Evolutionary conservation across 371 early-diverging fungal species (phyloP), one percentile per base, ranked within the genome.

Genomic region (Lichtheimia ramosa): DNA sequence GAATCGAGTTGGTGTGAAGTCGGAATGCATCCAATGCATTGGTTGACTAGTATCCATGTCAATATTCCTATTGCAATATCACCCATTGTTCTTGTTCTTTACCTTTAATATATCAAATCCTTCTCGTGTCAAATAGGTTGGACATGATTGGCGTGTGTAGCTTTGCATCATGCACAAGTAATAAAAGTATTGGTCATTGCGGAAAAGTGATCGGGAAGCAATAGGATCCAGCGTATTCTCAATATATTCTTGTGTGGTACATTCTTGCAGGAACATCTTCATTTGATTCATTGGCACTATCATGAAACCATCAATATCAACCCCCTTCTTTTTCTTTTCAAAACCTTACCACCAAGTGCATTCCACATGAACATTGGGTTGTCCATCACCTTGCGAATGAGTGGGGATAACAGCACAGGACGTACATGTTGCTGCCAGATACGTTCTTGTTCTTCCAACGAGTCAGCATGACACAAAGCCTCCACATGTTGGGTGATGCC

Each of bases 281-380:
- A 89, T 89, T 71, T 94, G 94, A 68, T 89, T 91, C 53, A 89
- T 88, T 0, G 94, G 94, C 16, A 94, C 94, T 79, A 54, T 6
- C 34, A 13, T 25, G 25, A 21, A n/a, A 54, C 3, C 13, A 41
- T 34, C 21, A 24, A 18, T 18, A 52, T 18, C 52, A 8, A 8
- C 5, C 2, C 10, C 34, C 10, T 34, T 34, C 34, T 2, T 34
- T 6, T n/a, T 5, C 24, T 13, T 51, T 7, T 25, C 41, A 16
- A 15, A 25, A 43, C 13, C 55, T 70, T 70, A 79, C 80, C 80
- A 28, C 94, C 94, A 20, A 94, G 77, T 2, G 93, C 90, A 46
- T 87, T 88, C 94, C 94, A 94, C 79, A 92, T 83, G 71, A 91
- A 91, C 62, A 88, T 82, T 2, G 91, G 90, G 54, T 92, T 92